Evolutionary conservation across 768 basidiomycete genomes (phyloP), one percentile per base, ranked within the genome.

Genomic region (Mycena capillaripes): DNA sequence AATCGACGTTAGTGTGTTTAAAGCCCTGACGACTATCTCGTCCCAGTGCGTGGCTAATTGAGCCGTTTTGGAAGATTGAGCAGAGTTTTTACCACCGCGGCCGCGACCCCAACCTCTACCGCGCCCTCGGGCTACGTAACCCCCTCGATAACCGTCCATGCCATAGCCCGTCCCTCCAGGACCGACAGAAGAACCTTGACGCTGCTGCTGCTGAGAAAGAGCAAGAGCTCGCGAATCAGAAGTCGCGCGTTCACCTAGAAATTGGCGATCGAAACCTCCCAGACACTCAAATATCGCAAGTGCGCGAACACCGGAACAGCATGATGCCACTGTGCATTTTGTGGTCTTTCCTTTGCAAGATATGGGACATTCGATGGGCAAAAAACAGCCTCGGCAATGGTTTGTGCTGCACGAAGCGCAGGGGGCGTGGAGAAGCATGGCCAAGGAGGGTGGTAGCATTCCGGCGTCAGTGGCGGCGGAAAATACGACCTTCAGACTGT

Each of bases 111-210:
- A 34, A 3, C n/a, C n/a, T n/a, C n/a, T n/a, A n/a, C 73, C 62
- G 23, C 66, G 25, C 19, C 50, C 55, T 4, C 32, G 52, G 32
- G 6, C 67, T 23, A 21, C 65, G 53, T 55, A 55, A n/a, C 32
- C 36, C 10, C 34, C 56, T 38, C 36, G 9, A 29, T 19, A 19
- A 25, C 60, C 56, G 25, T 72, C 84, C 4, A 77, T 80, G 7
- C 84, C 83, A 76, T 89, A 89, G 7, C 89, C 88, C 17, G 88
- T 89, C 1, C 88, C 88, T 5, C 88, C 87, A 7, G 86, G 87
- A n/a, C 88, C 88, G 3, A 89, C 87, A 36, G 79, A 80, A 57
- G 63, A 48, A 36, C 70, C 70, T 32, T 63, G 61, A 12, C 30
- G 65, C 17, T 62, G 65, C 21, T 76, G 78, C 11, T 79, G 76